phyloP scores from a whole-genome alignment of 129 eudicot species.

The carrot (Daucus carota) region DNA sequence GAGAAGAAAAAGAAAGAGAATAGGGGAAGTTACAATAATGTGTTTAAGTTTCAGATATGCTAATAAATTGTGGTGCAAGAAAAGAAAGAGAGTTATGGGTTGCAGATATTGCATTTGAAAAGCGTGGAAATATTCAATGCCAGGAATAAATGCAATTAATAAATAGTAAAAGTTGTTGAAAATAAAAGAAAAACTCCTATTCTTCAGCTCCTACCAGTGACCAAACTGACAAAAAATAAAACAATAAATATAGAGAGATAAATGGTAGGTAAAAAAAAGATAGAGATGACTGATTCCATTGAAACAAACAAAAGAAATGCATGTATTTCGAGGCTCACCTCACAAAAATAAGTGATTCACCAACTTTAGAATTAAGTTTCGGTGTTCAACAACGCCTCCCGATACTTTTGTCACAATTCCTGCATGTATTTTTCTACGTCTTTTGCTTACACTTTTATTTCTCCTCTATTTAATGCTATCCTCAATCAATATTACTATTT shows the following conservation, averaged over 20 bases:
- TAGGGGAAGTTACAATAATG: not conserved
- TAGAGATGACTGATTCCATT: conserved; percentile 12
- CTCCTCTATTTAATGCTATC: conserved; percentile 24
- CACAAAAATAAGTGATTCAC: conserved; percentile 9
- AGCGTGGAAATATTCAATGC: conserved; percentile 5
- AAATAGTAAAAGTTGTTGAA: conserved; percentile 1
- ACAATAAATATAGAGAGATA: no score
- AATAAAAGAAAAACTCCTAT: conserved; percentile 23
- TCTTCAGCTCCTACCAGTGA: conserved; percentile 34
- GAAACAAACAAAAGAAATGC: not conserved
- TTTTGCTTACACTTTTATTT: no score
- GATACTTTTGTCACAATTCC: conserved; percentile 40
- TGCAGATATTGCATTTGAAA: not conserved
- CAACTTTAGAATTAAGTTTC: conserved; percentile 23
- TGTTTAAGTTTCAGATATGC: not conserved
- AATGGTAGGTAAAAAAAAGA: not conserved
- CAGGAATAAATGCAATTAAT: conserved; percentile 18
- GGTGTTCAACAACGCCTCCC: conserved; percentile 25
- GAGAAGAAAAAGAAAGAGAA: not conserved
- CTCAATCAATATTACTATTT: not conserved
- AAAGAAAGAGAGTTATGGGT: not conserved
- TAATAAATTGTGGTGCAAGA: not conserved
- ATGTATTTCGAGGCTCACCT: conserved; percentile 12
- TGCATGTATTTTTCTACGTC: conserved; percentile 36
- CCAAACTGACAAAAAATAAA: conserved; percentile 26